Evolutionary conservation across 2,329 filamentous ascomycete genomes (phyloP).

Genomic region (Ophiosphaerella narmari): DNA sequence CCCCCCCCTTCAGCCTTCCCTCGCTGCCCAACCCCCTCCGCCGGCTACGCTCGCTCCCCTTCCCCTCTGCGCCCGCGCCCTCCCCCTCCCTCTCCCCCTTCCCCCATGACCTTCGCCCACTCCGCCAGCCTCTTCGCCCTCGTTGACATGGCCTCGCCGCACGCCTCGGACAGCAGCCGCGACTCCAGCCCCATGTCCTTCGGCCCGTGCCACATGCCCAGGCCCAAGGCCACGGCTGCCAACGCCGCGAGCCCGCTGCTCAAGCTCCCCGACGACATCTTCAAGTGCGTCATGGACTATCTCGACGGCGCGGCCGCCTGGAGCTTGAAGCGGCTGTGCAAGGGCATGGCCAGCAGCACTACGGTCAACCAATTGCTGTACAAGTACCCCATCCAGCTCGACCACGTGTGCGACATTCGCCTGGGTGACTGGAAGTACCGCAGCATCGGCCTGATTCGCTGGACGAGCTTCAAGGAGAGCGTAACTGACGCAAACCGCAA

Average conservation of each 20-base stretch:
- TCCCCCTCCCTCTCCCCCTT: not conserved
- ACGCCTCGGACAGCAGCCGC: conserved; percentile 24
- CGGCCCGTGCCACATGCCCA: conserved; percentile 21
- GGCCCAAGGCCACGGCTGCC: conserved; percentile 15
- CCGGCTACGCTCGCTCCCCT: not conserved
- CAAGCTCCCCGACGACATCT: conserved; percentile 42
- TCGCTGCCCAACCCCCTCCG: not conserved
- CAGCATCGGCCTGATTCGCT: conserved; percentile 29
- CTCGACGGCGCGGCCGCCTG: conserved; percentile 39
- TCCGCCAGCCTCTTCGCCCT: conserved; percentile 23
- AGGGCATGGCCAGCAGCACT: conserved; percentile 36
- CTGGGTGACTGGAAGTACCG: conserved; percentile 43
- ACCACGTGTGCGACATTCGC: conserved; percentile 38
- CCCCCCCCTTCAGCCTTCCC: too few relatives aligned
- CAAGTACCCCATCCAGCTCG: conserved; percentile 36
- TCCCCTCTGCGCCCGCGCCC: conserved; percentile 2
- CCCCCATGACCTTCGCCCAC: conserved; percentile 15
- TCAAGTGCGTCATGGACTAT: conserved; percentile 44
- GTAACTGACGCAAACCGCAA: conserved; percentile 38
- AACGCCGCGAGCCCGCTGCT: conserved; percentile 32
- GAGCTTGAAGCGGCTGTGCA: conserved; percentile 40
- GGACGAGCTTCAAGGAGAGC: conserved; percentile 37
- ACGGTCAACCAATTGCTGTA: conserved; percentile 40
- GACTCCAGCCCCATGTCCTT: conserved; percentile 29
- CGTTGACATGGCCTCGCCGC: too few relatives aligned